Evolutionary conservation across 2,329 filamentous ascomycete genomes (phyloP).

Genomic region (Elsinoe batatas): DNA sequence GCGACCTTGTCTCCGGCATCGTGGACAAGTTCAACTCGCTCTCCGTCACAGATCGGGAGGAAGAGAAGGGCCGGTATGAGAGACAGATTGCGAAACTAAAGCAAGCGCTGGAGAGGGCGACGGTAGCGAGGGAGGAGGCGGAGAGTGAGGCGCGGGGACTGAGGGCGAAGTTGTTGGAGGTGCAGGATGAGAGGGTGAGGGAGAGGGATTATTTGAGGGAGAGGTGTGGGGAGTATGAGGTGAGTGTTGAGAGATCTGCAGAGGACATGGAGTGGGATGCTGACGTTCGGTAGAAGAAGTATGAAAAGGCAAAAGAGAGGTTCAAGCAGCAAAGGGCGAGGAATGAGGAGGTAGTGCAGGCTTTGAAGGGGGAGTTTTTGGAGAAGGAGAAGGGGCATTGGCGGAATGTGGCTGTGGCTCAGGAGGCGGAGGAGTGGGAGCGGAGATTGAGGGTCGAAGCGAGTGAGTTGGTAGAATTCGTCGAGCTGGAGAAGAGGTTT

Average conservation of each 20-base stretch:
- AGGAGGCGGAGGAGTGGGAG: constrained; percentile 57
- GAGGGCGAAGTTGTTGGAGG: constrained; percentile 48
- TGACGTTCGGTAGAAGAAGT: constrained; percentile 17
- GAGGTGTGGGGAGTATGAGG: constrained; percentile 19
- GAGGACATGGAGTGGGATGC: constrained; percentile 12
- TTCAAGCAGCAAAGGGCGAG: constrained; percentile 24
- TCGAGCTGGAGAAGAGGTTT: constrained; percentile 66
- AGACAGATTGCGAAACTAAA: constrained; percentile 33
- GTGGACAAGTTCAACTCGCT: constrained; percentile 66
- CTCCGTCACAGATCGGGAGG: constrained; percentile 41
- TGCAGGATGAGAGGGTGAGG: constrained; percentile 55
- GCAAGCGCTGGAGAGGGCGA: constrained; percentile 34
- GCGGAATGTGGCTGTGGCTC: constrained; percentile 35
- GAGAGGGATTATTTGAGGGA: constrained; percentile 58
- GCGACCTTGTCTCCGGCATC: constrained; percentile 26
- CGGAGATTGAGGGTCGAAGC: constrained; percentile 55
- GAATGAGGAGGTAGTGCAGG: constrained; percentile 28
- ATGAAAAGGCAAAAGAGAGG: constrained; percentile 17
- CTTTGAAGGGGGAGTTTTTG: constrained; percentile 47
- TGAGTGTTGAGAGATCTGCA: constrained; percentile 2
- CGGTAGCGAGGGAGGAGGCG: constrained; percentile 50
- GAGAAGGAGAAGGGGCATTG: constrained; percentile 53
- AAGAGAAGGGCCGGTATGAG: constrained; percentile 26
- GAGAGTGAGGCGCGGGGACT: constrained; percentile 57
- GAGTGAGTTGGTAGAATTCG: constrained; percentile 63